Conservation (phyloP, 805 yeast genomes). For the Candida sonorensis region DNA sequence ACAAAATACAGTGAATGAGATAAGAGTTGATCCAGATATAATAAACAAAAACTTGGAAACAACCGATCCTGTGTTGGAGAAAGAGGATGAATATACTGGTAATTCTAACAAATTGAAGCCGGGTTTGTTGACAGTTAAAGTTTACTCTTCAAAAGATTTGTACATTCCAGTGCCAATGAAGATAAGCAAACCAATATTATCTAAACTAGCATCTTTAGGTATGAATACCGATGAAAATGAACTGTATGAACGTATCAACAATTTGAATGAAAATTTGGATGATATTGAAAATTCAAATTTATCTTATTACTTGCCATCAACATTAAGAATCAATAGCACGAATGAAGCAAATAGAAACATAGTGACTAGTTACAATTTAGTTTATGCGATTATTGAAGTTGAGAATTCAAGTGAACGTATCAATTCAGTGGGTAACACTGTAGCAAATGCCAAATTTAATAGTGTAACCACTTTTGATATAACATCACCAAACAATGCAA, state of each 20-base stretch:
- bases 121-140: constrained; percentile 71
- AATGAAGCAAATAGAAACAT: constrained; percentile 57
- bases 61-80: constrained; percentile 28
- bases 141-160: constrained; percentile 63
- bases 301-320: constrained; percentile 39
- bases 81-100: constrained; percentile 6
- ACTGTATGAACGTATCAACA: constrained; percentile 27
- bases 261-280: constrained; percentile 21
- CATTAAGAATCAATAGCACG: constrained; percentile 24
- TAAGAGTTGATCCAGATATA: constrained; percentile 11
- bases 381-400: constrained; percentile 85
- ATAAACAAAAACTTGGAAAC: constrained; percentile 22
- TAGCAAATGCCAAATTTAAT: constrained; percentile 75
- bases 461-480: constrained; percentile 90
- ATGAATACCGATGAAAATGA: constrained; percentile 29
- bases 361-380: constrained; percentile 35
- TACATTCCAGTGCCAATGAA: constrained; percentile 65
- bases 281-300: constrained; percentile 22
- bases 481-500: constrained; percentile 38
- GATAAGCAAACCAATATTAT: constrained; percentile 54
- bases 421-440: constrained; percentile 80
- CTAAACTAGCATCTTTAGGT: constrained; percentile 60
- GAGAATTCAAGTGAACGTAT: constrained; percentile 89
- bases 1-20: not conserved
- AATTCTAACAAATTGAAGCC: constrained; percentile 32